Percentiles rank a stretch among this genome's conserved stretches.
These are phyloP conservation scores for Puccinia triticina DNA, from an alignment of 1,284 basidiomycete species.

Conservation along the genomic window DNA sequence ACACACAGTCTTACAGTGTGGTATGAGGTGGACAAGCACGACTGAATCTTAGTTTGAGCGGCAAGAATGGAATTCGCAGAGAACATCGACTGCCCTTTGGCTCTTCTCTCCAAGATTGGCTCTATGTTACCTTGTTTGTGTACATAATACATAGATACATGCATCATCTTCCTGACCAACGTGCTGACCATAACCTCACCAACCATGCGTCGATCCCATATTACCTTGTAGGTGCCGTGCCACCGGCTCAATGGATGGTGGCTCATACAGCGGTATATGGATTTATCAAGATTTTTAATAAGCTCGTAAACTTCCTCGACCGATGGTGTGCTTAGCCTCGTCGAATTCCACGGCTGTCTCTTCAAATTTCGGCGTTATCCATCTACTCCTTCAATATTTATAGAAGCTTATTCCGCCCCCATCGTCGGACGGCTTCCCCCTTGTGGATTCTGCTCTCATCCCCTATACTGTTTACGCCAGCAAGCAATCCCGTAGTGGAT, in stretches of 20 bases:
- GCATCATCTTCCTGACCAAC: constrained; percentile 21
- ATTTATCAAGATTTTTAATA: neutral
- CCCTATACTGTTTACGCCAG: constrained; percentile 8
- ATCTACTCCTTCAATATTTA: constrained; percentile 34
- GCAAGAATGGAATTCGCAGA: neutral
- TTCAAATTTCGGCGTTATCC: constrained; percentile 4
- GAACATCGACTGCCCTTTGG: neutral
- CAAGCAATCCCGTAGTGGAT: constrained; percentile 17
- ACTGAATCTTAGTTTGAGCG: neutral
- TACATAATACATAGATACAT: neutral
- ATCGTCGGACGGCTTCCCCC: constrained; percentile 10
- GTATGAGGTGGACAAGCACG: neutral
- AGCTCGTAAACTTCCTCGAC: constrained; percentile 4
- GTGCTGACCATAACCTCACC: constrained; percentile 21
- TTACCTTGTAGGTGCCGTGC: constrained; percentile 20
- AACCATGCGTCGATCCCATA: constrained; percentile 21
- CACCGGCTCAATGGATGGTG: neutral
- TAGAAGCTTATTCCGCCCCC: constrained; percentile 17
- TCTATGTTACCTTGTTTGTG: constrained; percentile 1
- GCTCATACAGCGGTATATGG: neutral
- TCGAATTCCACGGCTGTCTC: neutral
- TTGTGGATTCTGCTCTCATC: constrained; percentile 26
- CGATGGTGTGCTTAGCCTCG: constrained; percentile 30
- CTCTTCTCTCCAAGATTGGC: constrained; percentile 7
- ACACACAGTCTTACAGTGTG: neutral